A percentile compares a stretch with the other conserved stretches of the same genome.
phyloP scores from a whole-genome alignment of 2,329 filamentous ascomycete genomes.

The Hypoxylon rubiginosum region DNA sequence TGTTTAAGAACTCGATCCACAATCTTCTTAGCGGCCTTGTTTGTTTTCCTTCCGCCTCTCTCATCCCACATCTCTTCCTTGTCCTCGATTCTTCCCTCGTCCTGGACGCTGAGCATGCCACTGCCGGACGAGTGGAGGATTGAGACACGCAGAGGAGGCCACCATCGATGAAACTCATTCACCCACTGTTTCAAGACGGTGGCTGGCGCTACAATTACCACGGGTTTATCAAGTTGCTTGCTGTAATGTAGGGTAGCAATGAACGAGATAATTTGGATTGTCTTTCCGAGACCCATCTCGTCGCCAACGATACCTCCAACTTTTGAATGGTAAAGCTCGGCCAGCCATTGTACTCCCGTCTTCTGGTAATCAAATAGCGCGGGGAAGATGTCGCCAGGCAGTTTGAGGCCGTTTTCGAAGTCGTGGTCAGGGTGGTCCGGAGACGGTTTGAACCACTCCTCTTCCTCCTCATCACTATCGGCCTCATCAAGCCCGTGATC shows the following conservation, averaged over 20 bases:
- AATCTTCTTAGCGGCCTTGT: constrained; percentile 81
- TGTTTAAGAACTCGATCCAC: constrained; percentile 84
- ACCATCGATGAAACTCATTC: constrained; percentile 98
- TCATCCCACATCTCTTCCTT: constrained; percentile 67
- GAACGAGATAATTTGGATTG: constrained; percentile 79
- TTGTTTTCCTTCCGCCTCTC: constrained; percentile 65
- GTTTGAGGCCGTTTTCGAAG: constrained; percentile 80
- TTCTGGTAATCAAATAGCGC: constrained; percentile 97
- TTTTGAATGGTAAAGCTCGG: constrained; percentile 88
- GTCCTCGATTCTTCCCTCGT: constrained; percentile 71
- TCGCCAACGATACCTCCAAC: constrained; percentile 96
- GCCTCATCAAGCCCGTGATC: constrained; percentile 57
- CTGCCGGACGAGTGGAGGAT: constrained; percentile 96
- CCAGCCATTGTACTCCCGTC: constrained; percentile 95
- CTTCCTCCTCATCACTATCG: constrained; percentile 57
- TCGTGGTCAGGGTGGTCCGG: constrained; percentile 83
- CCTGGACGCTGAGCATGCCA: constrained; percentile 88
- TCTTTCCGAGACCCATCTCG: constrained; percentile 99
- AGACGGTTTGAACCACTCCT: constrained; percentile 87
- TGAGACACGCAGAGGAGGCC: constrained; percentile 96
- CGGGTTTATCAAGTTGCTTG: constrained; percentile 83
- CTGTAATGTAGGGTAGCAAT: constrained; percentile 94
- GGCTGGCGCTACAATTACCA: constrained; percentile 92
- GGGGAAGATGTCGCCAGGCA: constrained; percentile 93
- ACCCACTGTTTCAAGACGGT: constrained; percentile 98